Conservation (phyloP, 2,329 filamentous ascomycete species). For the Aspergillus amoenus region DNA sequence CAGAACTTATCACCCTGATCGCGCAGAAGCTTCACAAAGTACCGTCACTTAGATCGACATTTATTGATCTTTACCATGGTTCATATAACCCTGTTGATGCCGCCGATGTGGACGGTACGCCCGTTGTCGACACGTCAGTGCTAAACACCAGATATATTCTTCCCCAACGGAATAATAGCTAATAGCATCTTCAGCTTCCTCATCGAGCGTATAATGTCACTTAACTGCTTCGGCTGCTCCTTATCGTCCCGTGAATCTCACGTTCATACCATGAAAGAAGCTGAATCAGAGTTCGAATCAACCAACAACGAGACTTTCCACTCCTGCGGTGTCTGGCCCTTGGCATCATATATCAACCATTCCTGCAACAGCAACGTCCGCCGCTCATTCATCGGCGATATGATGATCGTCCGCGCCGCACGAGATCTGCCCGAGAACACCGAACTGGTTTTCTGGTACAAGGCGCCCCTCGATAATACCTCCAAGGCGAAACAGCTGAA, state of each 20-base stretch:
- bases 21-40: slow-evolving; percentile 50
- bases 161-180: neutral
- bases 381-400: slow-evolving; percentile 55
- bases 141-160: too few relatives aligned
- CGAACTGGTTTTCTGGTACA: slow-evolving; percentile 49
- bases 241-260: slow-evolving; percentile 18
- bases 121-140: slow-evolving; percentile 50
- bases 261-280: neutral
- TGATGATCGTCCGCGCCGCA: slow-evolving; percentile 52
- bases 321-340: slow-evolving; percentile 49
- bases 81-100: slow-evolving; percentile 35
- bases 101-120: slow-evolving; percentile 34
- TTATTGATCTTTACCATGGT: slow-evolving; percentile 44
- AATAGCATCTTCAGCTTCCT: slow-evolving; percentile 42
- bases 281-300: neutral
- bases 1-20: slow-evolving; percentile 41
- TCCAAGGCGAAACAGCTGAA: neutral
- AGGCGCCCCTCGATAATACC: slow-evolving; percentile 13
- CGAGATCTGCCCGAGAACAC: slow-evolving; percentile 44
- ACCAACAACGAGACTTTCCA: slow-evolving; percentile 4
- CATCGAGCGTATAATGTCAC: slow-evolving; percentile 41
- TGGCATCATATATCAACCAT: slow-evolving; percentile 55
- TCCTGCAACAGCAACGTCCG: slow-evolving; percentile 49
- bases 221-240: slow-evolving; percentile 48
- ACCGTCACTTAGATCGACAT: slow-evolving; percentile 31